Evolutionary conservation across 176 grass and related monocot species (phyloP).

Genomic region (Secale cereale): DNA sequence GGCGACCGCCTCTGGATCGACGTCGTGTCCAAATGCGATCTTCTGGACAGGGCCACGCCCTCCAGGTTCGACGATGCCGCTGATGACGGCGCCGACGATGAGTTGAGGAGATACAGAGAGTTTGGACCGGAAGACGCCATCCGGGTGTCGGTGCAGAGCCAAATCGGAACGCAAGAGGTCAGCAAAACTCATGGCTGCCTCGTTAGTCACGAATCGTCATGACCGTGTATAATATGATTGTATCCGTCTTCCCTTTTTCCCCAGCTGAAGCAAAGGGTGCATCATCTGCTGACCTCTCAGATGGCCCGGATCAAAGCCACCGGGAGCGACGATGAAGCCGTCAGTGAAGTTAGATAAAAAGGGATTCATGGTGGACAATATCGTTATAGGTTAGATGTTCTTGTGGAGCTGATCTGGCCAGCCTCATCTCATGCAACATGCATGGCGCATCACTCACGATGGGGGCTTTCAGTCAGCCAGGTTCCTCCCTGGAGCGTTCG

Average conservation of each 20-base stretch:
- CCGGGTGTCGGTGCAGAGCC: conserved; percentile 51
- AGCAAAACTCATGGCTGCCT: not conserved
- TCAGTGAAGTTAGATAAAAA: not conserved
- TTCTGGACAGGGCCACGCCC: conserved; percentile 43
- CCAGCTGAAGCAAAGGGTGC: conserved; percentile 72
- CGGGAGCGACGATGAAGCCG: not conserved
- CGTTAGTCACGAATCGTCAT: not conserved
- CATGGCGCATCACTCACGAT: too few relatives aligned
- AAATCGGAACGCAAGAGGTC: conserved; percentile 68
- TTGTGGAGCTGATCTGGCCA: too few relatives aligned
- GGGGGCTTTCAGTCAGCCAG: too few relatives aligned
- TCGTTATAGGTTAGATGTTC: too few relatives aligned
- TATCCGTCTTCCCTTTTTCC: not conserved
- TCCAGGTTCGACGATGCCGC: not conserved
- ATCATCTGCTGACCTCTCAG: conserved; percentile 67
- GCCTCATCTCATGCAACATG: too few relatives aligned
- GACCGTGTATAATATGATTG: not conserved
- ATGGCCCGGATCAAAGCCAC: conserved; percentile 43
- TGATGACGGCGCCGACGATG: conserved; percentile 38
- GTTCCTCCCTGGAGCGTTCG: too few relatives aligned
- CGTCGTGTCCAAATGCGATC: conserved; percentile 90
- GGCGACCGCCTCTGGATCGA: conserved; percentile 69
- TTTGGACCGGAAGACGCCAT: conserved; percentile 66
- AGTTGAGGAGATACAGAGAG: conserved; percentile 48
- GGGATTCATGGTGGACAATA: too few relatives aligned